These are phyloP conservation scores for Coleophoma crateriformis DNA, from an alignment of 2,329 filamentous ascomycete genomes.

Conservation along the genomic window DNA sequence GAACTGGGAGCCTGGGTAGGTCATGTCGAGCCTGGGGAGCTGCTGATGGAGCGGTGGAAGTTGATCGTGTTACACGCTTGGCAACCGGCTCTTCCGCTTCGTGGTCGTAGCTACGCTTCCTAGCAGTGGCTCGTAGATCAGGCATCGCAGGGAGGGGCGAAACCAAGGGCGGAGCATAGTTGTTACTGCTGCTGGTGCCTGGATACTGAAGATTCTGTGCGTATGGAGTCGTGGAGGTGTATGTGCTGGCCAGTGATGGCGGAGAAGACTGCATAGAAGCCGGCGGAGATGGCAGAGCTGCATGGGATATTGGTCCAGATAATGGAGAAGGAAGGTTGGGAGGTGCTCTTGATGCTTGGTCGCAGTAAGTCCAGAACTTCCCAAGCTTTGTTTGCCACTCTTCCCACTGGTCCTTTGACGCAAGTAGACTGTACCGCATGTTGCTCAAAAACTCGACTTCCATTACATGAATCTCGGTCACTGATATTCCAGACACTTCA, in stretches of 20 bases:
- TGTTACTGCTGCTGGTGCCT: slow-evolving; percentile 20
- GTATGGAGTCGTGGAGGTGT: slow-evolving; percentile 19
- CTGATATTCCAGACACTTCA: slow-evolving; percentile 89
- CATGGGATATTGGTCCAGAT: slow-evolving; percentile 29
- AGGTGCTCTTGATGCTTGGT: slow-evolving; percentile 20
- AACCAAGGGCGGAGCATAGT: slow-evolving; percentile 27
- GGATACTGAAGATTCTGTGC: slow-evolving; percentile 25
- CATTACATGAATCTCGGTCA: slow-evolving; percentile 97
- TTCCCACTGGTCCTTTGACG: slow-evolving; percentile 80
- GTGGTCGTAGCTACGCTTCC: slow-evolving; percentile 56
- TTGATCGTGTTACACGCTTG: slow-evolving; percentile 35
- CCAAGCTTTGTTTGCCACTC: slow-evolving; percentile 80
- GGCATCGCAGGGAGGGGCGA: slow-evolving; percentile 28
- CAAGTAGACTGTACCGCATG: slow-evolving; percentile 90
- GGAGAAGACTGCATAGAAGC: slow-evolving; percentile 44
- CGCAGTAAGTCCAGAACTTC: slow-evolving; percentile 68
- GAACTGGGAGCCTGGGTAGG: slow-evolving; percentile 58
- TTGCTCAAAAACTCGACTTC: slow-evolving; percentile 99
- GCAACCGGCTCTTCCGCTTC: slow-evolving; percentile 46
- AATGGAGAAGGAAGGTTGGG: slow-evolving; percentile 15
- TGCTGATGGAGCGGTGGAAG: slow-evolving; percentile 3
- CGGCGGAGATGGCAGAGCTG: slow-evolving; percentile 44
- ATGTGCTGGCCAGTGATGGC: slow-evolving; percentile 29
- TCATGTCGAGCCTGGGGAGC: slow-evolving; percentile 18
- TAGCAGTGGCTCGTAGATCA: slow-evolving; percentile 27